Base-by-base conservation (phyloP, 2,329 filamentous ascomycete species). In the Cercospora sojina region DNA sequence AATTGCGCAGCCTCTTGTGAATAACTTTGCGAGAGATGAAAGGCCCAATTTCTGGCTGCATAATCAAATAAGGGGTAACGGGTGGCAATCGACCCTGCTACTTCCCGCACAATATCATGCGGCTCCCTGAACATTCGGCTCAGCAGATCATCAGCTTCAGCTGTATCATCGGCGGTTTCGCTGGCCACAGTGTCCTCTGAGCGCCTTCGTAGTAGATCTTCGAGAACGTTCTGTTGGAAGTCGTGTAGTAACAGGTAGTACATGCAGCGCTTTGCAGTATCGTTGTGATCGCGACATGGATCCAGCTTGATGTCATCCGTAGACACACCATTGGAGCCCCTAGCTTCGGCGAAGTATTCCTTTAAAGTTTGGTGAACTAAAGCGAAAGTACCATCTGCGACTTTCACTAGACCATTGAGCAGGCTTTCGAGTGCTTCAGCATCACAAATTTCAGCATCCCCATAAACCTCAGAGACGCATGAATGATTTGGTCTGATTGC, bases 21-120 rank as follows among this genome's bases (percentile, higher is more conserved):
- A 27, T n/a, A 32, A 32, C 53, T 27, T 18, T 57, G 53, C 20
- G 53, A 57, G 27, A 57, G 27, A 31, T 57, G 53, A 32, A 57
- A 57, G 23, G 53, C 27, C 53, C 53, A 57, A 31, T 57, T 57
- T 57, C 53, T 27, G 20, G 53, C 53, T 57, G 53, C 53, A 32
- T 57, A 57, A 57, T 57, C 53, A 57, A 57, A 57, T 31, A 57
- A 27, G 20, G 20, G 20, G 27, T 57, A 32, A 31, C 27, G 53
- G 27, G 53, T 31, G n/a, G 53, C 53, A 18, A 57, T 57, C 27
- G 18, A 57, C 13, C n/a, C 53, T 31, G 27, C 53, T 20, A 32
- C 32, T 27, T 57, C 53, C 27, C 53, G 53, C 27, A 27, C 27
- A 18, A 57, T 32, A 27, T 27, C 53, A 27, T 57, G 20, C 23